These are phyloP conservation scores for Pseudogymnoascus sp. DNA, from an alignment of 2,329 filamentous ascomycete genomes.

Conservation along the genomic window DNA sequence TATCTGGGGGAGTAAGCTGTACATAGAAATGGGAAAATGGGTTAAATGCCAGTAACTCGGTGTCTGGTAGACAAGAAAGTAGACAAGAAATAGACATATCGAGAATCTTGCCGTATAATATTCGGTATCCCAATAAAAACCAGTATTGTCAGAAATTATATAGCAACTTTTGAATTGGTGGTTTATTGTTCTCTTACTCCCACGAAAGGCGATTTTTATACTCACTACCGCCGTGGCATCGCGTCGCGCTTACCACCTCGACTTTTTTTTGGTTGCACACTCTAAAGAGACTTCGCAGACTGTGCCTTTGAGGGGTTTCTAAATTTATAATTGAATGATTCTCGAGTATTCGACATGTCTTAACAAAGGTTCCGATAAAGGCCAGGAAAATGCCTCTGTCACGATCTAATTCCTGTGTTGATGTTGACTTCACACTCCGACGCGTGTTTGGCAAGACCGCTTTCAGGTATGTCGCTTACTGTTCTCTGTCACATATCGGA, in stretches of 20 bases:
- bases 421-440: constrained; percentile 67
- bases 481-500: background rate
- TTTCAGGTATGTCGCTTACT: constrained; percentile 50
- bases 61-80: background rate
- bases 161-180: background rate
- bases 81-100: background rate
- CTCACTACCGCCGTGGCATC: background rate
- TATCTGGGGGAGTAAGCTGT: background rate
- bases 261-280: background rate
- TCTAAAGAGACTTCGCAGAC: background rate
- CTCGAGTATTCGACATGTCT: background rate
- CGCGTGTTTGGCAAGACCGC: constrained; percentile 63
- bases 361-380: constrained; percentile 24
- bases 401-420: constrained; percentile 43
- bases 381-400: constrained; percentile 31
- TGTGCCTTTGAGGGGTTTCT: background rate
- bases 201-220: background rate
- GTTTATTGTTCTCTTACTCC: background rate
- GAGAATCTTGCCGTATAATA: background rate
- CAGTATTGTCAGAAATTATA: background rate
- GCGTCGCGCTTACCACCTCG: background rate
- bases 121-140: background rate
- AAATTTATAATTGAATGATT: background rate
- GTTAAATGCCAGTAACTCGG: background rate
- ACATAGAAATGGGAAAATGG: background rate